Percentiles rank a stretch among this genome's conserved stretches.
phyloP scores from a whole-genome alignment of 306 rosid species.

The Dryas octopetala region DNA sequence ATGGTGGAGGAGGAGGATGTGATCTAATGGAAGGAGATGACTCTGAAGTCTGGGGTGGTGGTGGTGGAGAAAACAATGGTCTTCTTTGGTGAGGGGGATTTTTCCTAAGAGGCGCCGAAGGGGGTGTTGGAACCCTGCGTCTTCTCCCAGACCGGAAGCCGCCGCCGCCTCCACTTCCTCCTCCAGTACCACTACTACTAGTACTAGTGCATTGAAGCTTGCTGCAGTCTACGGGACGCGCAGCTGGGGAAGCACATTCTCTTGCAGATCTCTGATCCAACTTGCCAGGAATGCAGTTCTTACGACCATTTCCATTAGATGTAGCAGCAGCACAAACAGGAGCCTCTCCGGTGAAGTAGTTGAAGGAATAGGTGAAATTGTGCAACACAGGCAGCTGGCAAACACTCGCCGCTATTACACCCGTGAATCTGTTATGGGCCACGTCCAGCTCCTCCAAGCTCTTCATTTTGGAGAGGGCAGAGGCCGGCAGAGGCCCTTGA shows the following conservation, averaged over 20 bases:
- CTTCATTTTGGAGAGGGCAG: constrained; percentile 17
- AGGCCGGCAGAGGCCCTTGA: constrained; percentile 24
- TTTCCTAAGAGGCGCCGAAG: neutral
- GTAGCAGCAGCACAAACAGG: constrained; percentile 9
- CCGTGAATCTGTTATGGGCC: constrained; percentile 24
- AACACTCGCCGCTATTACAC: constrained; percentile 19
- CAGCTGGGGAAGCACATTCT: constrained; percentile 29
- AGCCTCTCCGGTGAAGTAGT: constrained; percentile 31
- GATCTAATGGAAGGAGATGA: too few species aligned
- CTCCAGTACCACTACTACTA: neutral
- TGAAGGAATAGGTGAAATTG: constrained; percentile 31
- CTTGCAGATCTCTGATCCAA: constrained; percentile 22
- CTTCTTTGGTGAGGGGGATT: constrained; percentile 1
- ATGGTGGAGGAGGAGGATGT: constrained; percentile 11
- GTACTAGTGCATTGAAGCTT: constrained; percentile 15
- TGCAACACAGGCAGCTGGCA: constrained; percentile 20
- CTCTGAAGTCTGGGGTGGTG: neutral
- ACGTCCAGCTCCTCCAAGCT: constrained; percentile 27
- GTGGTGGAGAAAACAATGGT: constrained; percentile 15
- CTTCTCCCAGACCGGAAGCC: neutral
- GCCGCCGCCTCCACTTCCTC: neutral
- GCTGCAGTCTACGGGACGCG: constrained; percentile 22
- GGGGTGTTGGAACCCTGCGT: neutral
- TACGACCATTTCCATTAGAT: neutral
- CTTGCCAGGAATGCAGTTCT: constrained; percentile 28